A percentile compares a stretch with the other conserved stretches of the same genome.
Conservation (phyloP, 306 rosid species). For the Geum urbanum region DNA sequence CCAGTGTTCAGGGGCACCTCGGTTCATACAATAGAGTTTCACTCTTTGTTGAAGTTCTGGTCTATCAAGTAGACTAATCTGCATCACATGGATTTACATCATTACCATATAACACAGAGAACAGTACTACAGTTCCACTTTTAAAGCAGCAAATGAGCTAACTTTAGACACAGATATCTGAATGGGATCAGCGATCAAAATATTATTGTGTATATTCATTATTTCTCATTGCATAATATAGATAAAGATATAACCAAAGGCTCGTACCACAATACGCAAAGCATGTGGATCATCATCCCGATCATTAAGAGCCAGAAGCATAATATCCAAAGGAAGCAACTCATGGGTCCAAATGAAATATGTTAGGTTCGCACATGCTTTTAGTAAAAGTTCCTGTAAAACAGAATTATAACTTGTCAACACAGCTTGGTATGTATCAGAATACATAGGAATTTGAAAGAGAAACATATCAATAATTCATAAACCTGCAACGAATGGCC, state of each 20-base stretch:
- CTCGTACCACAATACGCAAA: constrained; percentile 80
- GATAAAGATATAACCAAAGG: constrained; percentile 18
- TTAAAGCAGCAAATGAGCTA: not conserved
- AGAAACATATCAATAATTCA: constrained; percentile 19
- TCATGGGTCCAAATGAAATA: constrained; percentile 89
- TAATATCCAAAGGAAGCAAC: constrained; percentile 93
- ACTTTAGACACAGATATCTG: not conserved
- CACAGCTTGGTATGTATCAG: not conserved
- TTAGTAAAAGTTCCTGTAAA: constrained; percentile 73
- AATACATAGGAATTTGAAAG: constrained; percentile 10
- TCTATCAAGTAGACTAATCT: constrained; percentile 90
- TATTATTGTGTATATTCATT: not conserved
- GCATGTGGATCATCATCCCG: constrained; percentile 99
- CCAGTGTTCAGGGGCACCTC: constrained; percentile 87
- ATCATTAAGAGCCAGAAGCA: constrained; percentile 88
- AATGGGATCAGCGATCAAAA: not conserved
- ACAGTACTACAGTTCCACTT: constrained; percentile 1
- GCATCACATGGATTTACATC: constrained; percentile 27
- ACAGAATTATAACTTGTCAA: constrained; percentile 6
- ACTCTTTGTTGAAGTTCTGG: constrained; percentile 92
- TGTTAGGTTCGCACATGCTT: constrained; percentile 78
- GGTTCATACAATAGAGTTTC: constrained; percentile 50
- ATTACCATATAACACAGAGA: constrained; percentile 4
- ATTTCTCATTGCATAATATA: constrained; percentile 12
- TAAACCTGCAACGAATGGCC: constrained; percentile 79